Evolutionary conservation across 805 yeast species (phyloP).

Genomic region (Ogataea ramenticola): DNA sequence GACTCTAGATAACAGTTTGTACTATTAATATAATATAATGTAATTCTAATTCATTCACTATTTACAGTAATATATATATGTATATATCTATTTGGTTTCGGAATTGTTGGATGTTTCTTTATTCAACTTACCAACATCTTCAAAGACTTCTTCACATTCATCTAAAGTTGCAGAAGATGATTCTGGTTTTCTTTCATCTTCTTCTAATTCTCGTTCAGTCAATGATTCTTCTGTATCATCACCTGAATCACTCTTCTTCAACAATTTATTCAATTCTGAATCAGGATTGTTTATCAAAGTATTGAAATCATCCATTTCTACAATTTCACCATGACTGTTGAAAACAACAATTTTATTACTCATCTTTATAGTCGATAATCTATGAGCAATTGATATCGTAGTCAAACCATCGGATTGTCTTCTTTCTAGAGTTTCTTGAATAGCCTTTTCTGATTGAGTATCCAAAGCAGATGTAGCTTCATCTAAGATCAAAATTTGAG

Average conservation of each 20-base stretch:
- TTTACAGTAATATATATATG: not conserved
- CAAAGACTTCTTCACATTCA: not conserved
- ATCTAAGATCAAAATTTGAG: conserved; percentile 76
- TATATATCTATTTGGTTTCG: not conserved
- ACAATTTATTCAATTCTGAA: conserved; percentile 37
- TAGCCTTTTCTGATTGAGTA: conserved; percentile 79
- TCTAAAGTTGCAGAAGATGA: too few relatives aligned
- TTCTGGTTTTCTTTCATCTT: conserved; percentile 1
- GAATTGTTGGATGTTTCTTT: not conserved
- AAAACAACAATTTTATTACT: conserved; percentile 78
- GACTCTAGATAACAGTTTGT: not conserved
- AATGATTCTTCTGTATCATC: conserved; percentile 18
- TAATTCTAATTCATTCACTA: not conserved
- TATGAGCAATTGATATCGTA: conserved; percentile 84
- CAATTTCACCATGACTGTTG: conserved; percentile 60
- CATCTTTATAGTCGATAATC: conserved; percentile 80
- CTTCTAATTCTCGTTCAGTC: conserved; percentile 5
- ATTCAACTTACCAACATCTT: too few relatives aligned
- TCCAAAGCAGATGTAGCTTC: conserved; percentile 96
- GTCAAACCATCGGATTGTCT: conserved; percentile 56
- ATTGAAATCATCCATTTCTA: conserved; percentile 59
- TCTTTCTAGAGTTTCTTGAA: conserved; percentile 59
- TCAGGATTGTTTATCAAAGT: conserved; percentile 39
- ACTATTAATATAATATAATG: too few relatives aligned
- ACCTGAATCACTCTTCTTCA: conserved; percentile 24